Percentiles rank a stretch among this genome's conserved stretches.
Evolutionary conservation across 768 basidiomycete genomes (phyloP).

Genomic region (Leucosporidium yakuticum): DNA sequence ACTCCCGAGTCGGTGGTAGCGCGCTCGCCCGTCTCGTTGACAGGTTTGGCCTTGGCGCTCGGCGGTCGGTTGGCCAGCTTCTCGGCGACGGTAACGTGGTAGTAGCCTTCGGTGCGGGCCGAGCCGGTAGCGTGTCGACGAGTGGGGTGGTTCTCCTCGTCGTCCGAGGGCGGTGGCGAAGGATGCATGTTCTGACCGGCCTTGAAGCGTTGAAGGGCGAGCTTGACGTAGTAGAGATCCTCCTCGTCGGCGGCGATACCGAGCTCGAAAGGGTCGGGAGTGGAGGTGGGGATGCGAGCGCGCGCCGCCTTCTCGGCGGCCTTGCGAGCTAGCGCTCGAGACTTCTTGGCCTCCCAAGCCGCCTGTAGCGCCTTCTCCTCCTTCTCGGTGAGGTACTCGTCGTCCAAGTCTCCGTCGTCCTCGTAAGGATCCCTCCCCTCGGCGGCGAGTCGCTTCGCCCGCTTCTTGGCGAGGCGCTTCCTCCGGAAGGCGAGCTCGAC

Average conservation of each 20-base stretch:
- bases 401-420: too few species aligned
- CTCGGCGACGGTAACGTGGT: slow-evolving; percentile 59
- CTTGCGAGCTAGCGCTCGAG: neutral
- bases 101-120: slow-evolving; percentile 88
- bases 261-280: slow-evolving; percentile 41
- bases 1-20: slow-evolving; percentile 68
- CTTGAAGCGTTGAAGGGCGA: slow-evolving; percentile 39
- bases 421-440: too few species aligned
- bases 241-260: slow-evolving; percentile 45
- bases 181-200: slow-evolving; percentile 28
- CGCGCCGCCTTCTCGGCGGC: neutral
- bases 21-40: slow-evolving; percentile 48
- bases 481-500: neutral
- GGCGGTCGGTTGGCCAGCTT: slow-evolving; percentile 49
- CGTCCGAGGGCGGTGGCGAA: slow-evolving; percentile 29
- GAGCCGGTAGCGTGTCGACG: slow-evolving; percentile 70
- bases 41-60: slow-evolving; percentile 62
- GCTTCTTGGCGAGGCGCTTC: too few species aligned
- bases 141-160: slow-evolving; percentile 31
- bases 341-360: neutral
- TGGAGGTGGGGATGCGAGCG: neutral
- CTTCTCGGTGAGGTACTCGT: too few species aligned
- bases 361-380: too few species aligned
- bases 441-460: too few species aligned
- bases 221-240: slow-evolving; percentile 46